Evolutionary conservation across 1,284 basidiomycete species (phyloP).

Genomic region (Ganoderma resinaceum): DNA sequence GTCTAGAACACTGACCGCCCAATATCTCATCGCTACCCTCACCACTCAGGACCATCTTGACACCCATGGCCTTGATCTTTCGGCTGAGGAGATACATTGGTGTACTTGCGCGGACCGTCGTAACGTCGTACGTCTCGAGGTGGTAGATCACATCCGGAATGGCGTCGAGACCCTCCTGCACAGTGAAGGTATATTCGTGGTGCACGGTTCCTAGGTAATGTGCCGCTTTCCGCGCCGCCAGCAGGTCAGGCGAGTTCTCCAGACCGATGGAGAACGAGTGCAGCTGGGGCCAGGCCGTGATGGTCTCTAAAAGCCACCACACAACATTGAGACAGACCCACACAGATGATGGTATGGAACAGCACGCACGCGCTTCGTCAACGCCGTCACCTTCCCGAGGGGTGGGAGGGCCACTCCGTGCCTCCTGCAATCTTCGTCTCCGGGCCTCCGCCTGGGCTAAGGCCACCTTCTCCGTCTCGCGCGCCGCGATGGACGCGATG

Average conservation of each 20-base stretch:
- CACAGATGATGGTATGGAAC: neutral
- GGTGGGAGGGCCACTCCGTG: slow-evolving; percentile 62
- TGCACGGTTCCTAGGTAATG: slow-evolving; percentile 95
- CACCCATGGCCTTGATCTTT: slow-evolving; percentile 99
- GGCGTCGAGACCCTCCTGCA: slow-evolving; percentile 98
- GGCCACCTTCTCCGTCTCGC: slow-evolving; percentile 95
- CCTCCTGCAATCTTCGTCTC: slow-evolving; percentile 63
- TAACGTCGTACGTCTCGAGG: slow-evolving; percentile 99
- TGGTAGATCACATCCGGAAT: slow-evolving; percentile 99
- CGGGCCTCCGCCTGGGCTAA: slow-evolving; percentile 79
- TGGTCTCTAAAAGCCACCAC: slow-evolving; percentile 55
- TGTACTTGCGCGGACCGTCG: slow-evolving; percentile 96
- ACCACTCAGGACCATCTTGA: slow-evolving; percentile 99
- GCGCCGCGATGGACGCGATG: slow-evolving; percentile 95
- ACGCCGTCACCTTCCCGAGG: slow-evolving; percentile 49
- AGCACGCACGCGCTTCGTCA: slow-evolving; percentile 60
- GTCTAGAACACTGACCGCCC: slow-evolving; percentile 66
- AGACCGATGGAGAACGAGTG: slow-evolving; percentile 99
- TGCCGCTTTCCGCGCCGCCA: slow-evolving; percentile 95
- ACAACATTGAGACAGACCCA: neutral
- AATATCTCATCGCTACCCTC: slow-evolving; percentile 99
- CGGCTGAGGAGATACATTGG: slow-evolving; percentile 97
- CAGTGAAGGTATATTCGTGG: slow-evolving; percentile 98
- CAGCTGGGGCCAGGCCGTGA: slow-evolving; percentile 94
- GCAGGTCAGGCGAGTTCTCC: slow-evolving; percentile 93